Conservation (phyloP, 2,329 filamentous ascomycete species). For the Apiospora pterosperma region DNA sequence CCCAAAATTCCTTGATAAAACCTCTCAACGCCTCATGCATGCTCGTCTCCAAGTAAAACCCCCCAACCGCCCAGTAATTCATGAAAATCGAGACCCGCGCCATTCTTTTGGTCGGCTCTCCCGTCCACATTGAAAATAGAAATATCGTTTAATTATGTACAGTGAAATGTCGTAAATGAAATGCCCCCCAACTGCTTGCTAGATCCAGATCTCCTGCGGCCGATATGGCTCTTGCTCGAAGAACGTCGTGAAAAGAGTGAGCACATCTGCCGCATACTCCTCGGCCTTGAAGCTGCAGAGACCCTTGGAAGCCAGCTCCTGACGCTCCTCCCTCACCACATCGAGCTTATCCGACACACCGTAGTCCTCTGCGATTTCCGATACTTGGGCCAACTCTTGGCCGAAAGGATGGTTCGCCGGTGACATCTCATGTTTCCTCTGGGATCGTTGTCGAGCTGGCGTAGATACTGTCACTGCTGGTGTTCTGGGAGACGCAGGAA, state of each 20-base stretch:
- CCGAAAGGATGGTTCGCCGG: slow-evolving; percentile 66
- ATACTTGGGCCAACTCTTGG: slow-evolving; percentile 85
- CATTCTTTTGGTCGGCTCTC: neutral
- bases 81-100: neutral
- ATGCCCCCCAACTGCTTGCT: neutral
- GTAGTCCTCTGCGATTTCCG: slow-evolving; percentile 89
- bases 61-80: neutral
- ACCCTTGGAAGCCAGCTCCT: slow-evolving; percentile 65
- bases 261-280: slow-evolving; percentile 81
- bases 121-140: neutral
- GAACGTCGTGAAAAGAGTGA: slow-evolving; percentile 62
- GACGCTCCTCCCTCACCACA: slow-evolving; percentile 71
- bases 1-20: neutral
- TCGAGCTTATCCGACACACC: slow-evolving; percentile 56
- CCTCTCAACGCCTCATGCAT: neutral
- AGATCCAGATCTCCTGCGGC: neutral
- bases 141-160: slow-evolving; percentile 24
- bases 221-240: slow-evolving; percentile 22
- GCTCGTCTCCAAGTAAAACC: neutral
- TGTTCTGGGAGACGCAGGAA: slow-evolving; percentile 25
- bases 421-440: slow-evolving; percentile 20
- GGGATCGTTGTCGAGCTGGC: slow-evolving; percentile 20
- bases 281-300: slow-evolving; percentile 72
- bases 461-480: slow-evolving; percentile 24
- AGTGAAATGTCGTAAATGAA: slow-evolving; percentile 23